These are phyloP conservation scores for Acanthamoeba royreba DNA, from an alignment of 208 protist genomes.

Conservation along the genomic window DNA sequence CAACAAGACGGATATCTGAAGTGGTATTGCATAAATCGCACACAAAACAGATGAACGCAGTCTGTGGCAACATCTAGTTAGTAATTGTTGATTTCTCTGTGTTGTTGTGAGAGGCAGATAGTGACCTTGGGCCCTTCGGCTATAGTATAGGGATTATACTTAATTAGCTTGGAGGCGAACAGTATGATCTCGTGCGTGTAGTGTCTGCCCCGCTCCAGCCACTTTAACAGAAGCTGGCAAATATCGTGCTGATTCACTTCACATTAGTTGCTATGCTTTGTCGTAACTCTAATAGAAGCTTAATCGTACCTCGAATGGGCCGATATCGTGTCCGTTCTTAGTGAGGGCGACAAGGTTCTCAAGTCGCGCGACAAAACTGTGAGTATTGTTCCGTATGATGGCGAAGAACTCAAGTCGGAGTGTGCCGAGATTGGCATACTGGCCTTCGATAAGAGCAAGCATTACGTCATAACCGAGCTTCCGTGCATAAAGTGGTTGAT, in stretches of 20 bases:
- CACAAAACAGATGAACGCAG: conserved; percentile 37
- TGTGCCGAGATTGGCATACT: background rate
- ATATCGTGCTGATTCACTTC: background rate
- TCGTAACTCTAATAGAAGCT: background rate
- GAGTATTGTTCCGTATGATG: background rate
- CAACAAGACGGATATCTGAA: conserved; percentile 2
- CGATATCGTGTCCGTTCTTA: conserved; percentile 24
- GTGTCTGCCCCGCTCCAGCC: background rate
- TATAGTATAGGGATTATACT: background rate
- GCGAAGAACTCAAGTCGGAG: conserved; percentile 38
- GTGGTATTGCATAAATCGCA: conserved; percentile 51
- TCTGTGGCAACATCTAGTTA: background rate
- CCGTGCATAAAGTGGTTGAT: background rate
- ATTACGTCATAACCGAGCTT: conserved; percentile 4
- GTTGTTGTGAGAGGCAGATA: background rate
- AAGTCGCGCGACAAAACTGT: background rate
- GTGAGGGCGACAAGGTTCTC: conserved; percentile 8
- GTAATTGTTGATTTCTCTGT: background rate
- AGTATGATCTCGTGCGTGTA: background rate
- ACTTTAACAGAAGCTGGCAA: background rate
- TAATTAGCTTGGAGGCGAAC: background rate
- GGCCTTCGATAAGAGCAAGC: conserved; percentile 22
- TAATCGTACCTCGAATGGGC: background rate
- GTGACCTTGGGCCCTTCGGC: background rate
- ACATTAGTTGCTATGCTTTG: too few relatives aligned